Evolutionary conservation across 306 rosid species (phyloP).

Genomic region (Lathyrus tuberosus): DNA sequence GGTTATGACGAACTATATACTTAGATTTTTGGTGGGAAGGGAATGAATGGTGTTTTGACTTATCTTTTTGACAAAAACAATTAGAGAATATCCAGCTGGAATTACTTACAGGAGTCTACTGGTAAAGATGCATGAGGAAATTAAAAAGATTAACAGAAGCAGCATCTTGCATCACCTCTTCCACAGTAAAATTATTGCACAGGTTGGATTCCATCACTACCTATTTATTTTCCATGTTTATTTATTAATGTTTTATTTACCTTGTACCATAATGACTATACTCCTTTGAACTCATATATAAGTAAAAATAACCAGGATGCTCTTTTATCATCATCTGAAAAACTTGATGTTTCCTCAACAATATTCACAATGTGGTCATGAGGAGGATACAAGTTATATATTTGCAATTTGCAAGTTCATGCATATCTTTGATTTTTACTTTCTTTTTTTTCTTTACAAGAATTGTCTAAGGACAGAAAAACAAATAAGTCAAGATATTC

Average conservation of each 20-base stretch:
- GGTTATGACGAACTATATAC: slow-evolving; percentile 35
- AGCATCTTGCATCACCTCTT: slow-evolving; percentile 44
- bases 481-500: slow-evolving; percentile 34
- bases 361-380: slow-evolving; percentile 43
- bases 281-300: background rate
- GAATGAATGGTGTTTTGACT: slow-evolving; percentile 81
- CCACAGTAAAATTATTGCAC: slow-evolving; percentile 46
- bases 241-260: background rate
- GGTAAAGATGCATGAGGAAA: slow-evolving; percentile 34
- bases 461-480: slow-evolving; percentile 5
- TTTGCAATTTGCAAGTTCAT: slow-evolving; percentile 19
- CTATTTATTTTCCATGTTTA: background rate
- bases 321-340: slow-evolving; percentile 61
- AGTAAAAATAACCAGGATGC: slow-evolving; percentile 48
- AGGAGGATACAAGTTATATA: background rate
- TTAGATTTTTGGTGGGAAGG: slow-evolving; percentile 52
- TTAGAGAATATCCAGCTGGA: slow-evolving; percentile 12
- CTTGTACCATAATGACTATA: background rate
- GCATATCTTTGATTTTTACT: background rate
- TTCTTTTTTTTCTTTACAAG: slow-evolving; percentile 1
- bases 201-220: slow-evolving; percentile 45
- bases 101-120: slow-evolving; percentile 56
- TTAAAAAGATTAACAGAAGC: slow-evolving; percentile 28
- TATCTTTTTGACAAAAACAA: slow-evolving; percentile 48
- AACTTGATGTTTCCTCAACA: slow-evolving; percentile 49